Percentiles rank a stretch among this genome's conserved stretches.
Evolutionary conservation across 768 basidiomycete species (phyloP).

Genomic region (Tulasnella sp.): DNA sequence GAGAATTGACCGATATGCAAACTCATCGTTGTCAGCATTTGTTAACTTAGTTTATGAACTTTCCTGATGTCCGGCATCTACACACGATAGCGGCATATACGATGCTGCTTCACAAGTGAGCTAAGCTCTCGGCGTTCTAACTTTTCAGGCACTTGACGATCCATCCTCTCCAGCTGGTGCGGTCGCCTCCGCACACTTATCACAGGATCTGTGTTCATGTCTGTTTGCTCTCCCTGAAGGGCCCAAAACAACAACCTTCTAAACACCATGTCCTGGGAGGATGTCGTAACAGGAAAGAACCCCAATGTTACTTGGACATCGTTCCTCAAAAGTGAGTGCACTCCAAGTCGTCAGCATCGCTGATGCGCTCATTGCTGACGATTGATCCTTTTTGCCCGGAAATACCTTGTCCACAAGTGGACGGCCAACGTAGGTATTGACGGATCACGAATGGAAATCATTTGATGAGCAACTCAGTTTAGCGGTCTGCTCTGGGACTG

Average conservation of each 20-base stretch:
- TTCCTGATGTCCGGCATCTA: neutral
- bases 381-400: too few species aligned
- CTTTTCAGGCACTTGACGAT: neutral
- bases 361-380: too few species aligned
- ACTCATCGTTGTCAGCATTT: neutral
- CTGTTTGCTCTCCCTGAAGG: neutral
- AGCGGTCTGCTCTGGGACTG: neutral
- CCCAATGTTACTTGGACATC: neutral
- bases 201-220: neutral
- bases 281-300: neutral
- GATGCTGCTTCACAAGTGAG: neutral
- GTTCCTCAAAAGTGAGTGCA: neutral
- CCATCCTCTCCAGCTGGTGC: neutral
- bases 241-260: neutral
- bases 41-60: neutral
- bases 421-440: neutral
- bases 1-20: neutral
- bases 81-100: neutral
- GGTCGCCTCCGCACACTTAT: neutral
- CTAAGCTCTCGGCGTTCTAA: neutral
- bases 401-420: neutral
- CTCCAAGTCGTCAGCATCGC: too few species aligned
- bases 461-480: neutral
- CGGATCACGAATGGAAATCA: neutral
- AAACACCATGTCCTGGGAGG: neutral